phyloP scores from a whole-genome alignment of 306 rosid genomes.

The Sechiopsis laciniata region DNA sequence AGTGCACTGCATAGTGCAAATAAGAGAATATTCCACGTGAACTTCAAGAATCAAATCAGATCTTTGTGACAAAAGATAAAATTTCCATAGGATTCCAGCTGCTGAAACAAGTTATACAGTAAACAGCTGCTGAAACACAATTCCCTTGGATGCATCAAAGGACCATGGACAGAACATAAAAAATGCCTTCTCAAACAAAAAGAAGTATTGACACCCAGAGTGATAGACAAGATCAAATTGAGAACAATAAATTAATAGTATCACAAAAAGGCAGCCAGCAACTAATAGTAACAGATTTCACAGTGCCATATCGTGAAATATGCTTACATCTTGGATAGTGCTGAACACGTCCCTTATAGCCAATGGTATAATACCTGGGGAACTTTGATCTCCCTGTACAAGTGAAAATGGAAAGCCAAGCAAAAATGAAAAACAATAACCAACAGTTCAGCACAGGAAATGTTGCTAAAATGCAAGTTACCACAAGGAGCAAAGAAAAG shows the following conservation, averaged over 20 bases:
- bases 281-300: not conserved
- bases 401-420: conserved; percentile 5
- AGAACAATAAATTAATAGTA: not conserved
- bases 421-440: not conserved
- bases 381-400: conserved; percentile 82
- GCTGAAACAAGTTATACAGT: not conserved
- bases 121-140: not conserved
- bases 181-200: not conserved
- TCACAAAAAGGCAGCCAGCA: conserved; percentile 4
- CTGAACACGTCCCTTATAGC: conserved; percentile 98
- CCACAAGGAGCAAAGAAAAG: not conserved
- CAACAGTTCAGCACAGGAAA: not conserved
- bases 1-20: not conserved
- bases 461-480: not conserved
- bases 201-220: not conserved
- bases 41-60: conserved; percentile 6
- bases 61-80: not conserved
- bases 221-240: not conserved
- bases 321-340: conserved; percentile 91
- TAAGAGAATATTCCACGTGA: not conserved
- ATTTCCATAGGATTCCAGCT: not conserved
- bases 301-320: conserved; percentile 13
- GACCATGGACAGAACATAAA: not conserved
- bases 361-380: conserved; percentile 91
- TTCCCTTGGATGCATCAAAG: not conserved